phyloP scores from a whole-genome alignment of 768 basidiomycete species.

The Zangia roseola region DNA sequence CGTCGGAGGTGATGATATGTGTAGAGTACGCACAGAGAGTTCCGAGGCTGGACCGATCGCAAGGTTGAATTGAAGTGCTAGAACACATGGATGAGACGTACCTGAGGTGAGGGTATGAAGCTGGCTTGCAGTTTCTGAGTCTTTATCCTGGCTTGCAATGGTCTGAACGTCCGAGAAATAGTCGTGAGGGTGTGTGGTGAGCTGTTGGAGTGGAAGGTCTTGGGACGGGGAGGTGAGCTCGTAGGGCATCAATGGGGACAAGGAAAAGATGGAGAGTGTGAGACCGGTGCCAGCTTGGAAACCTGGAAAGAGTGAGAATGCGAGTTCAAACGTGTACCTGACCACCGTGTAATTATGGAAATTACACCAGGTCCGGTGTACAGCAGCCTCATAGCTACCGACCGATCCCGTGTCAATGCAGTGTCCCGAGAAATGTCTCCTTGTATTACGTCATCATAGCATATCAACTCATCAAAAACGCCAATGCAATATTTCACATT shows the following conservation, averaged over 20 bases:
- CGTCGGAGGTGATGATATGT: neutral
- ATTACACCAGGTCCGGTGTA: neutral
- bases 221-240: slow-evolving; percentile 11
- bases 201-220: slow-evolving; percentile 15
- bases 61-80: neutral
- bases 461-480: slow-evolving; percentile 64
- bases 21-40: slow-evolving; percentile 16
- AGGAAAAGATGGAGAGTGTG: slow-evolving; percentile 3
- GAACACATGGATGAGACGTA: slow-evolving; percentile 14
- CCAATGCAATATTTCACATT: slow-evolving; percentile 70
- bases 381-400: neutral
- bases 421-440: neutral
- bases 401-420: slow-evolving; percentile 1
- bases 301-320: slow-evolving; percentile 14
- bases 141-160: slow-evolving; percentile 25
- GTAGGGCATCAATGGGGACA: slow-evolving; percentile 18
- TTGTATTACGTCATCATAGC: slow-evolving; percentile 41
- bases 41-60: slow-evolving; percentile 14
- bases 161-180: slow-evolving; percentile 12
- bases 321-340: slow-evolving; percentile 14
- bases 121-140: slow-evolving; percentile 10
- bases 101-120: slow-evolving; percentile 19
- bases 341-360: slow-evolving; percentile 19
- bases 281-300: slow-evolving; percentile 4
- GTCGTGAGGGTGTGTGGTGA: slow-evolving; percentile 5